Percentiles rank a stretch among this genome's conserved stretches.
These are phyloP conservation scores for Fraxinus latifolia DNA, from an alignment of 305 asterid species.

Conservation along the genomic window DNA sequence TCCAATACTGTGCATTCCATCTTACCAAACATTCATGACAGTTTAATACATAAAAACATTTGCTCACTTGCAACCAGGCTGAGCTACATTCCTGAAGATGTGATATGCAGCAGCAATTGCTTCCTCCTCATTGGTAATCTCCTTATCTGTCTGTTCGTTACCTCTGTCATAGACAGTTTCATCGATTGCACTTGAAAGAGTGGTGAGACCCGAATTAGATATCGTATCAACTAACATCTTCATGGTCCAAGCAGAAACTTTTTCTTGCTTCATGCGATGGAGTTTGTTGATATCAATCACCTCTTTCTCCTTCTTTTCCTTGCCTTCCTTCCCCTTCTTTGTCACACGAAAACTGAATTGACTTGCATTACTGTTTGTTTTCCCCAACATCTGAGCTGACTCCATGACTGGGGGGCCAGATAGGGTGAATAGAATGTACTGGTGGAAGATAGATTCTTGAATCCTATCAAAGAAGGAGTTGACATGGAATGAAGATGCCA, in stretches of 20 bases:
- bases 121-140: constrained; percentile 58
- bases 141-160: constrained; percentile 44
- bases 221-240: constrained; percentile 51
- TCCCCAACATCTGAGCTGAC: constrained; percentile 29
- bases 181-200: constrained; percentile 47
- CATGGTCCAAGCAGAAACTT: constrained; percentile 71
- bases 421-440: constrained; percentile 53
- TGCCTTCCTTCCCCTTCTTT: constrained; percentile 44
- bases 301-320: constrained; percentile 44
- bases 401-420: constrained; percentile 55
- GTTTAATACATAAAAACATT: not conserved
- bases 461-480: constrained; percentile 64
- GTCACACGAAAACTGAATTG: constrained; percentile 43
- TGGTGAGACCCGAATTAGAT: constrained; percentile 49
- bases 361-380: constrained; percentile 24
- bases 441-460: constrained; percentile 66
- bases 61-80: constrained; percentile 49
- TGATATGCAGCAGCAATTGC: constrained; percentile 60
- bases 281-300: constrained; percentile 62
- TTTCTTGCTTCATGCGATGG: constrained; percentile 52
- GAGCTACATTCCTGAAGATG: constrained; percentile 56
- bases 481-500: constrained; percentile 66
- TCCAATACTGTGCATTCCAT: not conserved
- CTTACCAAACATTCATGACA: not conserved
- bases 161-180: constrained; percentile 38